These are phyloP conservation scores for Eucalyptus caleyi DNA, from an alignment of 345 rosid species.

Conservation along the genomic window DNA sequence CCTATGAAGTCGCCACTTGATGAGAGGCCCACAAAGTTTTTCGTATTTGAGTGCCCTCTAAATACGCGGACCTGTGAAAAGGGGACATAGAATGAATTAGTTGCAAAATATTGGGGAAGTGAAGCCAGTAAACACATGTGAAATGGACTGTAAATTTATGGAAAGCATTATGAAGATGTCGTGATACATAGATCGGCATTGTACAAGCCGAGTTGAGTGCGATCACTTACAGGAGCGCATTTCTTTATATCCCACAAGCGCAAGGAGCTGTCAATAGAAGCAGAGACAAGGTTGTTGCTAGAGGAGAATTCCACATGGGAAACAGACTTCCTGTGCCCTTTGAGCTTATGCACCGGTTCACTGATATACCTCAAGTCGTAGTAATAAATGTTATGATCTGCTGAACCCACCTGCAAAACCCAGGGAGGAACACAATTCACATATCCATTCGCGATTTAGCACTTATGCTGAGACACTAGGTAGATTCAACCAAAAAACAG, in stretches of 20 bases:
- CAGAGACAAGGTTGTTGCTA: slow-evolving; percentile 49
- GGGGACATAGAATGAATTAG: background rate
- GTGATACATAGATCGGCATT: background rate
- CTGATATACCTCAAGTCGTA: slow-evolving; percentile 43
- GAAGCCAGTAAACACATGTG: background rate
- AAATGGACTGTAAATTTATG: background rate
- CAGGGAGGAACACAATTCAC: background rate
- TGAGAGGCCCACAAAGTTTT: slow-evolving; percentile 56
- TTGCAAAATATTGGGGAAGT: background rate
- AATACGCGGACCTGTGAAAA: slow-evolving; percentile 29
- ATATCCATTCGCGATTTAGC: background rate
- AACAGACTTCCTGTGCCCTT: slow-evolving; percentile 53
- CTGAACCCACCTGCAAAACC: slow-evolving; percentile 46
- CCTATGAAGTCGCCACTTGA: slow-evolving; percentile 39
- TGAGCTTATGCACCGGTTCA: slow-evolving; percentile 38
- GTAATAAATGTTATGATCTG: slow-evolving; percentile 51
- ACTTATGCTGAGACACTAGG: background rate
- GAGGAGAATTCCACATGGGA: slow-evolving; percentile 63
- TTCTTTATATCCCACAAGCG: slow-evolving; percentile 55
- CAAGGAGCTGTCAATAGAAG: slow-evolving; percentile 43
- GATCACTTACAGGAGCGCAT: slow-evolving; percentile 29
- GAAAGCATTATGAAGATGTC: background rate
- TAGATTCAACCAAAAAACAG: background rate
- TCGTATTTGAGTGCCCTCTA: slow-evolving; percentile 47
- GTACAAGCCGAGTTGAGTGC: background rate